A percentile compares a stretch with the other conserved stretches of the same genome.
Conservation (phyloP, 768 basidiomycete genomes). For the Gymnopilus dilepis region DNA sequence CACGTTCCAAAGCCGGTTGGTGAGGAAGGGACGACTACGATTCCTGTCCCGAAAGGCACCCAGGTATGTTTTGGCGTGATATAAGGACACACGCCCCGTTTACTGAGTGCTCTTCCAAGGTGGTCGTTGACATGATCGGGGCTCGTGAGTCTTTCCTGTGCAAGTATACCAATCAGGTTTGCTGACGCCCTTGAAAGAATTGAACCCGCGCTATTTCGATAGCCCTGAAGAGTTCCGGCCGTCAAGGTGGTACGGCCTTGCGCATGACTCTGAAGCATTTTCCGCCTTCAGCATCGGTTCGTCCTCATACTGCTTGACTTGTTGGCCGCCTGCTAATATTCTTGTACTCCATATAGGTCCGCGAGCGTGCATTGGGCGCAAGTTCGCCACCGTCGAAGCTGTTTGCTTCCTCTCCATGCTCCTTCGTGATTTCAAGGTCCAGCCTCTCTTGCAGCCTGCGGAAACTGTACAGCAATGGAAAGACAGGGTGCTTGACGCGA, state of each 20-base stretch:
- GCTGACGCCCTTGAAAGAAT: constrained; percentile 42
- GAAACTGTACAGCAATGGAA: constrained; percentile 47
- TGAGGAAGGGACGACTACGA: constrained; percentile 39
- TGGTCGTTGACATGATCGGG: constrained; percentile 54
- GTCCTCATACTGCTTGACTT: constrained; percentile 3
- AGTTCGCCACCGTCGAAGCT: constrained; percentile 57
- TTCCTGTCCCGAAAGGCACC: constrained; percentile 47
- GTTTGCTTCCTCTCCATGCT: constrained; percentile 58
- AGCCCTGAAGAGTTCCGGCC: constrained; percentile 54
- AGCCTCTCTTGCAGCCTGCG: constrained; percentile 44
- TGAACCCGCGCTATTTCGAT: constrained; percentile 55
- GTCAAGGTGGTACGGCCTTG: constrained; percentile 52
- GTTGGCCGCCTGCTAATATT: background rate
- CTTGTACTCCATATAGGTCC: constrained; percentile 40
- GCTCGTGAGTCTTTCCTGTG: constrained; percentile 42
- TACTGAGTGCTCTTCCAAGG: constrained; percentile 17
- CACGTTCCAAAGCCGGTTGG: constrained; percentile 46
- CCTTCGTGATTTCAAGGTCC: constrained; percentile 57
- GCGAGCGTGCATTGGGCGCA: constrained; percentile 58
- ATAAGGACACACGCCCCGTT: background rate
- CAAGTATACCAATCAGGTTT: too few relatives aligned
- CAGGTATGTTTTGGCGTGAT: constrained; percentile 28
- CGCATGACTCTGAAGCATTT: constrained; percentile 47
- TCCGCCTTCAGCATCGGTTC: constrained; percentile 53
- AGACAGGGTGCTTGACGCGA: constrained; percentile 41